Evolutionary conservation across 2,329 filamentous ascomycete species (phyloP), one percentile per base, ranked within the genome.

Genomic region (Xylaria sp.): DNA sequence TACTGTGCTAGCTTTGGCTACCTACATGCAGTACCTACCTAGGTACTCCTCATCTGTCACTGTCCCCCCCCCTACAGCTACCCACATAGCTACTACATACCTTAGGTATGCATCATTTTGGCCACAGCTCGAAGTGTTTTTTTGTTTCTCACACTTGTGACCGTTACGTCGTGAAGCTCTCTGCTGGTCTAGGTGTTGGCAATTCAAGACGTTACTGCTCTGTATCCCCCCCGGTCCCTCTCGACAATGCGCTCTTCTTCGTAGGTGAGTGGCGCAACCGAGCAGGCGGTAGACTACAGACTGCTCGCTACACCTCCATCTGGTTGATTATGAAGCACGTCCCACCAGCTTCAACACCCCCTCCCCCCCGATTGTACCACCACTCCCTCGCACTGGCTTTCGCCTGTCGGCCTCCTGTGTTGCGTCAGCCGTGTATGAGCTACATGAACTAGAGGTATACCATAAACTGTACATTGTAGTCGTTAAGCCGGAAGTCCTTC

Each of bases 21-120:
- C 28, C 44, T 28, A 25, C 25, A 28, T 34, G 3, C 54, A 28
- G 28, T 28, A 28, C 28, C 41, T 46, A 50, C n/a, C n/a, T n/a
- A n/a, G n/a, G n/a, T n/a, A n/a, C 52, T 56, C 61, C 61, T 64
- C 61, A 48, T 55, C 52, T 63, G 51, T 48, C 46, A 34, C n/a
- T n/a, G 28, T 44, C 15, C 13, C 39, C 13, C 39, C 25, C 15
- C 23, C 56, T 18, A 28, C 50, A 18, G 50, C 50, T 54, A 54
- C 28, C 23, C 56, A 31, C 37, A 23, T 9, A 44, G 37, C 41
- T 20, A 31, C 51, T 44, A 18, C 13, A 18, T 44, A 50, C 46
- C n/a, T 50, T n/a, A 50, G 25, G 28, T 25, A 57, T 52, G 25
- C 25, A 59, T 31, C 31, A 34, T 48, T 31, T 37, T 6, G 18